Base-by-base conservation (phyloP, 225 moss, liverwort and hornwort genomes). In the Neckera pumila region DNA sequence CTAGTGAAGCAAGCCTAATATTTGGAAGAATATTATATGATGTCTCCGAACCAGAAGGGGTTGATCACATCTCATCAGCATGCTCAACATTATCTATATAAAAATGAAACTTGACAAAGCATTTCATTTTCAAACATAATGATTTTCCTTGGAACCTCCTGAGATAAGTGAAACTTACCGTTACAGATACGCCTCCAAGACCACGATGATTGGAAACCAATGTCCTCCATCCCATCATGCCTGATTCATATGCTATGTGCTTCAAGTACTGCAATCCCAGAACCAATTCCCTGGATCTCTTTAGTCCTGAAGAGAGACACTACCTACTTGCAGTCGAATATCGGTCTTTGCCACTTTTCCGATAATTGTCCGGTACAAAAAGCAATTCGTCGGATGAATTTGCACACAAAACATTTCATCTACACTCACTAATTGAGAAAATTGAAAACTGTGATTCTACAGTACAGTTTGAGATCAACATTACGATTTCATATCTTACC, bases 181-280 rank as follows among this genome's bases (percentile, higher is more conserved):
- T 98, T 61, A 98, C 90, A 76, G 97, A 93, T 67, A 98, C 87
- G 53, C 97, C 97, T 74, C 97, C 96, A 89, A 98, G 96, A 75
- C 97, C 97, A 78, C 96, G 93, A 87, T 98, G 97, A 94, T 98
- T 98, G 72, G 91, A 73, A 76, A 98, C 89, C 82, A 98, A 70
- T 49, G 96, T 94, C 91, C 96, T 95, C 97, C 97, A 98, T 87
- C 95, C 94, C 89, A 90, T 92, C 74, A 87, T 85, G 84, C 94
- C 85, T 88, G 96, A 89, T 86, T 91, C 90, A 81, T 91, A 88
- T 67, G 95, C 92, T 87, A 95, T 87, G 76, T 98, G 96, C 93
- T 94, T 98, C 86, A 98, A 89, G 79, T 98, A 98, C 96, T 96
- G 94, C 86, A 90, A 77, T 67, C 58, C 87, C 81, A 82, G 17